These are phyloP conservation scores for Heterobasidion parviporum DNA, from an alignment of 1,284 basidiomycete genomes.

Conservation along the genomic window DNA sequence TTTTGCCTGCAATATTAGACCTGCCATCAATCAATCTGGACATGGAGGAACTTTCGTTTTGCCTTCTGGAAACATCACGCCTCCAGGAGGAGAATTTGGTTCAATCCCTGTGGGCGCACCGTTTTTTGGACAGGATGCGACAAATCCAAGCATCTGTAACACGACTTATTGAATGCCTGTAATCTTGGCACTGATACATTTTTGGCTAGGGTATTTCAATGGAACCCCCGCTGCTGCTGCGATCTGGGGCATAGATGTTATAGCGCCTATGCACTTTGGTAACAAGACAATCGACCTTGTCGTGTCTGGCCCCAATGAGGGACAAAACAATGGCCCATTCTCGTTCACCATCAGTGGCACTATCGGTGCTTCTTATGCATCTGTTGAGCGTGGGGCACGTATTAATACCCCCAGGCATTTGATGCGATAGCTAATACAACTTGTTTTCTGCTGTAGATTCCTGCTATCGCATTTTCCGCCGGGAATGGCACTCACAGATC, in stretches of 20 bases:
- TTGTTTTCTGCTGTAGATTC: not conserved
- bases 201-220: not conserved
- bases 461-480: not conserved
- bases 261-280: not conserved
- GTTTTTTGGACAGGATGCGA: not conserved
- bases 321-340: not conserved
- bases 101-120: not conserved
- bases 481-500: not conserved
- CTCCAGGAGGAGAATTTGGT: not conserved
- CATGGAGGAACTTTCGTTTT: not conserved
- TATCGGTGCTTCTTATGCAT: not conserved
- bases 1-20: not conserved
- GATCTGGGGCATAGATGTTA: not conserved
- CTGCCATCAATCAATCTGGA: not conserved
- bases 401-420: not conserved
- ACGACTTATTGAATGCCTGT: not conserved
- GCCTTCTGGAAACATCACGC: not conserved
- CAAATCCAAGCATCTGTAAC: not conserved
- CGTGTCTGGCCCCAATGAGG: not conserved
- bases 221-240: not conserved
- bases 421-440: not conserved
- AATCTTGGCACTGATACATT: not conserved
- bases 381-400: not conserved
- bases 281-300: not conserved
- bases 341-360: not conserved